Conservation (phyloP, 2,329 filamentous ascomycete species). For the Talaromyces piceae region DNA sequence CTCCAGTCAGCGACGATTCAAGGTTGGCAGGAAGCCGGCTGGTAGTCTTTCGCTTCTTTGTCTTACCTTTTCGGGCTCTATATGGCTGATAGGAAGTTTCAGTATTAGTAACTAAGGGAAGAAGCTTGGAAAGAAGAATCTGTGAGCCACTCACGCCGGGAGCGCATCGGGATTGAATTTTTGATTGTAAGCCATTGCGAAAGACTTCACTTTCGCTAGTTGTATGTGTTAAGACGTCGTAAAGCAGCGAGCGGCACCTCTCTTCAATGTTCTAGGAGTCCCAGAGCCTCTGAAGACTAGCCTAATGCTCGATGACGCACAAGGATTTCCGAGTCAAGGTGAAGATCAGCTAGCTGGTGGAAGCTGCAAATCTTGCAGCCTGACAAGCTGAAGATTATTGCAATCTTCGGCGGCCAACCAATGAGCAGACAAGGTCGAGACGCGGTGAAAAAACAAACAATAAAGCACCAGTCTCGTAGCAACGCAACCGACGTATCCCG, state of each 20-base stretch:
- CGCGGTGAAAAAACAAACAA: no score
- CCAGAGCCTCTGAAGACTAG: neutral
- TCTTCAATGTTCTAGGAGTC: neutral
- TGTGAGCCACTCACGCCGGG: slow-evolving; percentile 60
- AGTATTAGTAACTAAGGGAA: neutral
- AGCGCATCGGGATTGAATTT: slow-evolving; percentile 91
- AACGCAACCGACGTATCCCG: neutral
- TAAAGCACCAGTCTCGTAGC: neutral
- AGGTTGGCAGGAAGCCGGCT: slow-evolving; percentile 12
- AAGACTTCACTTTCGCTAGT: neutral
- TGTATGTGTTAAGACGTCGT: neutral
- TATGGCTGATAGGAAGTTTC: slow-evolving; percentile 13
- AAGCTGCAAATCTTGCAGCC: neutral
- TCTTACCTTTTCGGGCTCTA: slow-evolving; percentile 11
- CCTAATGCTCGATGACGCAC: neutral
- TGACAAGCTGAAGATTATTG: neutral
- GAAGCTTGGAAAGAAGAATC: neutral
- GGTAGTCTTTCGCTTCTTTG: neutral
- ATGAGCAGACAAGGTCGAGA: neutral
- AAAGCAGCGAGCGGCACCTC: neutral
- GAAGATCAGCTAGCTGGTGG: neutral
- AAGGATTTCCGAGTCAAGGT: neutral
- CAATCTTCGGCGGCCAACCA: neutral
- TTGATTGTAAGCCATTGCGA: slow-evolving; percentile 83
- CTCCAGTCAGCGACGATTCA: slow-evolving; percentile 54